Percentiles rank a stretch among this genome's conserved stretches.
Conservation (phyloP, 805 yeast species). For the Hanseniaspora jakobsenii region DNA sequence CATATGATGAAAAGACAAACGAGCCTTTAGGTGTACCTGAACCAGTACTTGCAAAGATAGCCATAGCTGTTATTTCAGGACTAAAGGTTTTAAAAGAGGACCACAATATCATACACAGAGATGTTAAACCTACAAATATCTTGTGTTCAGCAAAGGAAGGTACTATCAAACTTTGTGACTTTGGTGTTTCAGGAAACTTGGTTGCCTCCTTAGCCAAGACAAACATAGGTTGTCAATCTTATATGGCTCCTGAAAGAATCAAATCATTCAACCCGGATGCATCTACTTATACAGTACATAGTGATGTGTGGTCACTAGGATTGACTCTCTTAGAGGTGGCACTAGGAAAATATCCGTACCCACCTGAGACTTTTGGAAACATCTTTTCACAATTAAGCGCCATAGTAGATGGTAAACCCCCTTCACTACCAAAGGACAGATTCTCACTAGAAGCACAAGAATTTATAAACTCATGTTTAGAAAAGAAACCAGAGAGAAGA, state of each 20-base stretch:
- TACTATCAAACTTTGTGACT: conserved; percentile 84
- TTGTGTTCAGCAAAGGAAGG: conserved; percentile 64
- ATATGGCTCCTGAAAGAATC: conserved; percentile 97
- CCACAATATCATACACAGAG: conserved; percentile 89
- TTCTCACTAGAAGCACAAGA: conserved; percentile 69
- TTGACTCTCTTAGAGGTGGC: conserved; percentile 78
- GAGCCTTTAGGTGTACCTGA: conserved; percentile 52
- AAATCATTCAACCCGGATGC: conserved; percentile 62
- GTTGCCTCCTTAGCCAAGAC: conserved; percentile 93
- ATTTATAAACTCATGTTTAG: conserved; percentile 66
- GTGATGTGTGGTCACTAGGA: conserved; percentile 93
- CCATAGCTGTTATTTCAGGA: conserved; percentile 71
- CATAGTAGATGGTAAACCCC: conserved; percentile 92
- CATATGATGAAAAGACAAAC: conserved; percentile 25
- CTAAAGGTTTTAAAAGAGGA: conserved; percentile 72
- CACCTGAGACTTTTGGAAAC: conserved; percentile 81
- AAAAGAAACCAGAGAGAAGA: conserved; percentile 67
- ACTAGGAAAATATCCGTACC: conserved; percentile 88
- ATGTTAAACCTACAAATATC: conserved; percentile 92
- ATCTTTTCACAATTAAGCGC: conserved; percentile 89
- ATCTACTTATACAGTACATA: conserved; percentile 76
- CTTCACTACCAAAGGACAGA: conserved; percentile 49
- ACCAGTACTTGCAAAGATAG: conserved; percentile 62
- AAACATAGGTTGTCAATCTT: conserved; percentile 93
- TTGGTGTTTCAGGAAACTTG: conserved; percentile 89